phyloP scores from a whole-genome alignment of 129 eudicot genomes.

The Calendula officinalis region DNA sequence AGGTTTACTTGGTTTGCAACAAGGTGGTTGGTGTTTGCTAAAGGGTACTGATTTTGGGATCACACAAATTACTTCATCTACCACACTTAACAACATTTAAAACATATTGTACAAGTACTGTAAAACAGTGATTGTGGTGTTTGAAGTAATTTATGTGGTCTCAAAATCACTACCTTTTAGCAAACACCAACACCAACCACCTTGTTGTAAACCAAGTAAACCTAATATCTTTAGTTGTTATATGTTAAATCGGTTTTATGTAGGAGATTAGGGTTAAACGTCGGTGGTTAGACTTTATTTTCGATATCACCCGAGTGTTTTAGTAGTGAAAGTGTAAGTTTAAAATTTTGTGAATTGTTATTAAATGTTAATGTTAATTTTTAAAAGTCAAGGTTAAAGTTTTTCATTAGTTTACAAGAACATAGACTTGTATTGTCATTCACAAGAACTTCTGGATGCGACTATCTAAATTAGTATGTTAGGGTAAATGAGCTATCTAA shows the following conservation, averaged over 20 bases:
- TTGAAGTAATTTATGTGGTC: too few relatives aligned
- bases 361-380: not conserved
- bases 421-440: constrained; percentile 1
- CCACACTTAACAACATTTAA: too few relatives aligned
- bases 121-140: too few relatives aligned
- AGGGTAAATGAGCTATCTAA: too few relatives aligned
- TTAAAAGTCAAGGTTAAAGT: not conserved
- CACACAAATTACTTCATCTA: too few relatives aligned
- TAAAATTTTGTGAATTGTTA: constrained; percentile 21
- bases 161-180: too few relatives aligned
- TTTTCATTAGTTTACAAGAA: not conserved
- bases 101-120: too few relatives aligned
- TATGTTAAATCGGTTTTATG: not conserved
- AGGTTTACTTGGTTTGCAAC: constrained; percentile 28
- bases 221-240: constrained; percentile 14
- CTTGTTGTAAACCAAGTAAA: constrained; percentile 33
- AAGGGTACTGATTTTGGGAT: too few relatives aligned
- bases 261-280: constrained; percentile 8
- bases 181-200: constrained; percentile 33
- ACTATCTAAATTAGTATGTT: too few relatives aligned
- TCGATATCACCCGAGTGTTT: constrained; percentile 16
- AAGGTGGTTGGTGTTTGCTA: constrained; percentile 29
- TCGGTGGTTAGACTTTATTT: constrained; percentile 14
- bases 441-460: constrained; percentile 18
- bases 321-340: constrained; percentile 22